Evolutionary conservation across 1,284 basidiomycete species (phyloP), one percentile per base, ranked within the genome.

Genomic region (Polyporus tsugae): DNA sequence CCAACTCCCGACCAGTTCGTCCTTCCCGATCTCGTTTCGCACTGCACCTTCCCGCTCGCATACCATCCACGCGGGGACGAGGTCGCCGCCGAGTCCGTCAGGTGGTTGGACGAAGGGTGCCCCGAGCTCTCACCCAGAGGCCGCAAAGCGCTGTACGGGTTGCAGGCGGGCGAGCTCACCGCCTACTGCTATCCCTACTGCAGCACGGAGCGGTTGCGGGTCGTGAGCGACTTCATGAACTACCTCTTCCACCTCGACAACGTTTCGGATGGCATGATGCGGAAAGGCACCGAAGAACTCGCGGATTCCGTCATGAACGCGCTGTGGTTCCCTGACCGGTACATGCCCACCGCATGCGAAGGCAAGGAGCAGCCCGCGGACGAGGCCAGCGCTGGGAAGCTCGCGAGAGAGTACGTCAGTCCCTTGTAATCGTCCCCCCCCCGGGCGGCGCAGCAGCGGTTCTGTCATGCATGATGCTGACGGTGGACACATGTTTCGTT

Each of bases 131-230:
- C 72, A 17, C 68, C 67, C 1, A 70, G 86, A 70, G 84, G 84
- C 64, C 80, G 85, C 62, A 78, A 79, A 46, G 86, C 85, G 6
- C 81, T 91, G 61, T 82, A 84, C 70, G 87, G 87, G 22, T 81
- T 91, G 57, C 86, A 89, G 71, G 89, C 89, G 19, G 91, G 91
- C 62, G 86, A 89, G 73, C 86, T 92, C 70, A 87, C 90, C 25
- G 88, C 89, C 1, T 85, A 82, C 75, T 90, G 88, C 77, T 92
- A 91, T 76, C 83, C 87, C 57, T 82, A 83, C 41, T 82, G 86
- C 41, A 77, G 85, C 22, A 76, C 82, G 52, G 83, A 85, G 65
- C 87, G 85, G 66, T 85, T 92, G 57, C 89, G 90, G 41, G 85
- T 91, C 69, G 84, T 89, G 55, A 78, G 78, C 71, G 81, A 82